Conservation (phyloP, 2,329 filamentous ascomycete species). For the Xylaria sp. region DNA sequence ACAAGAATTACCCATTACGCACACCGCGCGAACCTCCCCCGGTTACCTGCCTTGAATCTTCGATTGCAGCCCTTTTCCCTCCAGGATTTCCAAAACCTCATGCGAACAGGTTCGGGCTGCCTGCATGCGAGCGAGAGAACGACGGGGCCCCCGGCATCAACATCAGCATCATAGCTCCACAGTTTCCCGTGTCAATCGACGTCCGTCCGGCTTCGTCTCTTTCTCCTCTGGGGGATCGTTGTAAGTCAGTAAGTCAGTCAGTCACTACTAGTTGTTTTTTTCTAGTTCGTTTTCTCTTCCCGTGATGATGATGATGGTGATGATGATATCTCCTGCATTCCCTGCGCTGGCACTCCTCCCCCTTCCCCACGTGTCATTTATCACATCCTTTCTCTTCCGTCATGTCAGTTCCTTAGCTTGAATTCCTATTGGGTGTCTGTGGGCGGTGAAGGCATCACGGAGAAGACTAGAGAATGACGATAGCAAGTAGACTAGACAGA, state of each 20-base stretch:
- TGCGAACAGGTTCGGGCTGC: slow-evolving; percentile 45
- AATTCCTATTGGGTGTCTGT: not conserved
- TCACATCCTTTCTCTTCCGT: slow-evolving; percentile 7
- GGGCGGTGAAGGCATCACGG: not conserved
- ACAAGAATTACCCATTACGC: slow-evolving; percentile 15
- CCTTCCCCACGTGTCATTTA: slow-evolving; percentile 16
- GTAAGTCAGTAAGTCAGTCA: slow-evolving; percentile 18
- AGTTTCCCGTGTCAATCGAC: slow-evolving; percentile 17
- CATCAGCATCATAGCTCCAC: slow-evolving; percentile 26
- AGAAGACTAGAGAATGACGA: too few relatives aligned
- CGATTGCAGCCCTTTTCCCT: slow-evolving; percentile 31
- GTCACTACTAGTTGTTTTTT: not conserved
- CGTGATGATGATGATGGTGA: not conserved
- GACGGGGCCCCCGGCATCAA: too few relatives aligned
- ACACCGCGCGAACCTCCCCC: slow-evolving; percentile 30
- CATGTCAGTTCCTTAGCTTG: not conserved
- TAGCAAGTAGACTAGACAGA: too few relatives aligned
- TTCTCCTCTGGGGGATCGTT: not conserved
- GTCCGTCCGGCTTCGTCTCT: not conserved
- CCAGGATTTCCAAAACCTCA: slow-evolving; percentile 29
- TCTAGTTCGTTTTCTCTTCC: not conserved
- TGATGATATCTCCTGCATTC: not conserved
- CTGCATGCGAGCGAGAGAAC: slow-evolving; percentile 37
- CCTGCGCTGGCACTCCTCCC: slow-evolving; percentile 12
- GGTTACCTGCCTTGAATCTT: slow-evolving; percentile 33